Evolutionary conservation across 129 eudicot species (phyloP), one percentile per base, ranked within the genome.

Genomic region (Flaveria bidentis): DNA sequence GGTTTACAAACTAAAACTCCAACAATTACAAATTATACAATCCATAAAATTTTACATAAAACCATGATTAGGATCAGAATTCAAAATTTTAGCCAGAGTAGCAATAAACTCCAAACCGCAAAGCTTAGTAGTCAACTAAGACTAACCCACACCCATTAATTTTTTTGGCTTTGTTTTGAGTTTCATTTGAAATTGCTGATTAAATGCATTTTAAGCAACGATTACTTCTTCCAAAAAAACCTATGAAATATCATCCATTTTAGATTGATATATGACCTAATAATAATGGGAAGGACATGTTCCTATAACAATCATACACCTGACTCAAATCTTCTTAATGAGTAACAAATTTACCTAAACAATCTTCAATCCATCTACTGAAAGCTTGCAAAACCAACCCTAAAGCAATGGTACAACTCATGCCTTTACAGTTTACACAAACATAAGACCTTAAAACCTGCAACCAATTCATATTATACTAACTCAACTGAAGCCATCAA

Each of bases 91-190:
- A 41, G 47, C 46, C 53, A 44, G 0, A 68, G 68, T 67, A 14
- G 15, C 47, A 15, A 25, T 17, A n/a, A 15, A 51, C 66, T 50
- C 36, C 66, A 65, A 76, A 52, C 64, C 1, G 62, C 63, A 72
- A 50, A 51, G 49, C 39, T 56, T 39, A 23, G n/a, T 25, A 60
- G 39, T 25, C 67, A 60, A 60, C 67, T 39, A 60, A 52, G 62
- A 17, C 28, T 56, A 22, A 56, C 13, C 61, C 61, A 4, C 61
- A 18, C 61, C 18, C 15, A 30, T 30, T 30, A 30, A 30, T 4
- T 30, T 30, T 30, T 30, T 30, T 30, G 5, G 36, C 36, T 30
- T 30, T 30, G 36, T 30, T 30, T 30, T 30, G 5, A 30, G 5
- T 30, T 4, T 30, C 36, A 30, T 30, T 30, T 30, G 36, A 30